Conservation (phyloP, 2,329 filamentous ascomycete species). For the Rasamsonia emersonii region DNA sequence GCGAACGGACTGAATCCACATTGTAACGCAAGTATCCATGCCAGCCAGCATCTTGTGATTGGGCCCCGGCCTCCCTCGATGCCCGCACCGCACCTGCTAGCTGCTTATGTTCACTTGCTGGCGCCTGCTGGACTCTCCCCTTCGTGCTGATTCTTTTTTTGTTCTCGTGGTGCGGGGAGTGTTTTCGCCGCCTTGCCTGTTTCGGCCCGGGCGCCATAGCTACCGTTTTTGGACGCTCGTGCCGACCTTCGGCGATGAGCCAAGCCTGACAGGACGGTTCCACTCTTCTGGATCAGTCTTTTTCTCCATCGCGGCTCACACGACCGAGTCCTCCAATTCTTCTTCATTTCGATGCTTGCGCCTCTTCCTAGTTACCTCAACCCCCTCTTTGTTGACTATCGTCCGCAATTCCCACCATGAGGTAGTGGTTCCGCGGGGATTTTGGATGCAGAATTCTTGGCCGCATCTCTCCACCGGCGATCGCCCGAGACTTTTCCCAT, state of each 20-base stretch:
- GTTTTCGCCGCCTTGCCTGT: constrained; percentile 6
- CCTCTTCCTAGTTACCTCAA: neutral
- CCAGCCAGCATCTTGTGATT: constrained; percentile 14
- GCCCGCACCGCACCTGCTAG: too few species aligned
- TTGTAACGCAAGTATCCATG: constrained; percentile 14
- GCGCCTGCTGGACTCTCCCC: constrained; percentile 9
- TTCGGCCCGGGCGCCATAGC: too few species aligned
- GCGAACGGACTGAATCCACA: constrained; percentile 17
- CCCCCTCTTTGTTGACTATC: constrained; percentile 13
- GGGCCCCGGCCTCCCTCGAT: too few species aligned
- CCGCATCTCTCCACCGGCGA: constrained; percentile 5
- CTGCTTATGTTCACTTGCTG: constrained; percentile 9
- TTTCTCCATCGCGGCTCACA: constrained; percentile 29
- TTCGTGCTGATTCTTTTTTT: constrained; percentile 6
- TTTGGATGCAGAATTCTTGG: neutral
- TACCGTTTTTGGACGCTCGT: constrained; percentile 1
- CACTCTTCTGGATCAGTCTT: constrained; percentile 26
- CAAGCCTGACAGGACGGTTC: constrained; percentile 18
- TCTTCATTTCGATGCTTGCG: constrained; percentile 10
- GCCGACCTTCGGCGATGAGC: too few species aligned
- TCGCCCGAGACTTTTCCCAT: too few species aligned
- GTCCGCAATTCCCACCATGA: constrained; percentile 23
- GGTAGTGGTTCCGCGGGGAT: constrained; percentile 20
- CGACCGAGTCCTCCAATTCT: constrained; percentile 17
- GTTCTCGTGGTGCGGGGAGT: constrained; percentile 2